Conservation (phyloP, 1,284 basidiomycete species). For the Microbotryum intermedium region DNA sequence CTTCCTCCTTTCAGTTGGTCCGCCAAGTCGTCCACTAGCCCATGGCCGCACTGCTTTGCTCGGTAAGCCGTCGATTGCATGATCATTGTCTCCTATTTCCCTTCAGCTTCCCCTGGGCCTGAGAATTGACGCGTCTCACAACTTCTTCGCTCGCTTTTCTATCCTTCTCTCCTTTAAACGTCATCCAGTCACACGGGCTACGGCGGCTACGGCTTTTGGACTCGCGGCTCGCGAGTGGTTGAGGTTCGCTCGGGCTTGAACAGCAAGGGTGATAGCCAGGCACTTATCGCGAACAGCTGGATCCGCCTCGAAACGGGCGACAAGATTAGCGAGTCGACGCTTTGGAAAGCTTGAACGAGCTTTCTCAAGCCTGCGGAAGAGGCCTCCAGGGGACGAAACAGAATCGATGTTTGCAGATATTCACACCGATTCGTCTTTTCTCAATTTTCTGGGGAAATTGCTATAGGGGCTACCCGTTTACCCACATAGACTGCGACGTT, state of each 20-base stretch:
- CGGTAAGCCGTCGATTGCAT: background rate
- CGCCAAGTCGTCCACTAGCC: background rate
- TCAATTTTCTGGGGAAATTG: too few relatives aligned
- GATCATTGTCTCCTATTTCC: too few relatives aligned
- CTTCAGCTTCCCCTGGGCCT: too few relatives aligned
- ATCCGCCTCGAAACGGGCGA: background rate
- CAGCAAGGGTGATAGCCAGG: background rate
- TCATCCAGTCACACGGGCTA: constrained; percentile 2
- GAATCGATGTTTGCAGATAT: background rate
- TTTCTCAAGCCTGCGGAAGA: background rate
- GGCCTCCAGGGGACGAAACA: background rate
- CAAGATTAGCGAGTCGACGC: background rate
- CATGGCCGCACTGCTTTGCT: background rate
- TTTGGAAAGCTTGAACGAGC: background rate
- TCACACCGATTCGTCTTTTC: too few relatives aligned
- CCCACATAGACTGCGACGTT: too few relatives aligned
- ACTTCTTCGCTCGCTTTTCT: too few relatives aligned
- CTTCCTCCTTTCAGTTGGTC: background rate
- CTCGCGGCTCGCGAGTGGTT: background rate
- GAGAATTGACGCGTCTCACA: too few relatives aligned
- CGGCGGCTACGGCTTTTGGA: background rate
- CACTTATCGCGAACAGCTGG: background rate
- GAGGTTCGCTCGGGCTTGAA: background rate
- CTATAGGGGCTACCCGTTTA: too few relatives aligned
- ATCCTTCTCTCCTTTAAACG: too few relatives aligned